Evolutionary conservation across 176 grass and related monocot genomes (phyloP), one percentile per base, ranked within the genome.

Genomic region (Hyparrhenia diplandra): DNA sequence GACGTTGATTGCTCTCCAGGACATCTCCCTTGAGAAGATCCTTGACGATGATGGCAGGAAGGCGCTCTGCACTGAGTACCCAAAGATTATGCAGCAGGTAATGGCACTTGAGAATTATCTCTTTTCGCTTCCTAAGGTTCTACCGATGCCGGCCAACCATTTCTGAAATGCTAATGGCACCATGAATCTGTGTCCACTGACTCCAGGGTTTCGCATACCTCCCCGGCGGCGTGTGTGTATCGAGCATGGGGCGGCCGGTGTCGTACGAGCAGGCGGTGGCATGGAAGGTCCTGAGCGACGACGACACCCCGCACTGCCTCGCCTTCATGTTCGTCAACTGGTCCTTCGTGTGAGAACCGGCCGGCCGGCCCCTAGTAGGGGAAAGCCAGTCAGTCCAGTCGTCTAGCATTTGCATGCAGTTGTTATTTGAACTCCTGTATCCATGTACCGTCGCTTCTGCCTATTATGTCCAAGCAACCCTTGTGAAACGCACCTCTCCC

Each of bases 271-370:
- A 93, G 86, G 88, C 85, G 0, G 86, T 98, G 46, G 96, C 89
- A 1, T 98, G 96, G 96, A 95, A 98, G 83, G 96, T 98, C 75
- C 84, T 95, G 62, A 87, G 83, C 45, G 90, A 98, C 39, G 92
- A 93, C 40, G 90, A 95, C 76, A 65, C 90, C 1, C 88, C 90
- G 6, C 88, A 98, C 73, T 98, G 96, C 84, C 88, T 98, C 5
- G 90, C 90, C 58, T 98, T 98, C 88, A 91, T 98, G 96, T 98
- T 98, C 21, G 88, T 91, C 14, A 95, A 95, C 79, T 98, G 96
- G 92, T 95, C 92, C 34, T 95, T 95, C 57, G 96, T 98, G 55
- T 98, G 78, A 90, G 61, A 29, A 0, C 54, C 54, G 9, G 54
- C 6, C 6, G 0, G 5, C 4, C 13, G 76, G 73, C 39, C 76